Conservation (phyloP, 805 yeast species). For the Spencermartinsiella europaea region DNA sequence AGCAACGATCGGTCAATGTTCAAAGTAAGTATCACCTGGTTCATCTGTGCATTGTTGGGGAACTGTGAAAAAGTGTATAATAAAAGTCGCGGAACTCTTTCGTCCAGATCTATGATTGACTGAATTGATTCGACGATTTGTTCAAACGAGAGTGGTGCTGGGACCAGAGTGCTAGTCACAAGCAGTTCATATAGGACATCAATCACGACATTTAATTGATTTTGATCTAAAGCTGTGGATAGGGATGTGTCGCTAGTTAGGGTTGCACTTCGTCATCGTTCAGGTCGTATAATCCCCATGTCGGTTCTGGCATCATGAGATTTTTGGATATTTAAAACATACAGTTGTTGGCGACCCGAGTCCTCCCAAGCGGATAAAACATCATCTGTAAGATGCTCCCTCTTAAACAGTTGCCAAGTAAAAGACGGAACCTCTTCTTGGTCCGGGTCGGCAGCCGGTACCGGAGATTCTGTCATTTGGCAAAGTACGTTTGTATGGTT, state of each 20-base stretch:
- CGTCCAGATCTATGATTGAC: neutral
- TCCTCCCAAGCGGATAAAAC: too few species aligned
- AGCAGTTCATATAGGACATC: neutral
- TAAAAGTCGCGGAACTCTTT: slow-evolving; percentile 9
- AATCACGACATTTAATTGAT: neutral
- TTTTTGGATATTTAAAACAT: too few species aligned
- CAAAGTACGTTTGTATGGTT: too few species aligned
- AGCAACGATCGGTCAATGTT: slow-evolving; percentile 21
- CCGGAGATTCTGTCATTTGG: too few species aligned
- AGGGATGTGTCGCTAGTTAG: neutral
- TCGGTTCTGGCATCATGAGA: too few species aligned
- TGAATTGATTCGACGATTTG: neutral
- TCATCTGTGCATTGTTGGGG: slow-evolving; percentile 7
- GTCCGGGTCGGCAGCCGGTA: too few species aligned
- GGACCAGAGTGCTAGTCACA: neutral
- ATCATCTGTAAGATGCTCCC: too few species aligned
- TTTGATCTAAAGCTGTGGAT: neutral
- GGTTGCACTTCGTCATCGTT: too few species aligned
- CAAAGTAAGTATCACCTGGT: slow-evolving; percentile 17
- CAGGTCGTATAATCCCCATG: too few species aligned
- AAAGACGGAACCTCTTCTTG: too few species aligned
- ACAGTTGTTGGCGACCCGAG: too few species aligned
- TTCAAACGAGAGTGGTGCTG: neutral
- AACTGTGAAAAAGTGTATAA: slow-evolving; percentile 17
- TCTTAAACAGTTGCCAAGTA: too few species aligned